Percentiles rank a stretch among this genome's conserved stretches.
Evolutionary conservation across 148 eudicot genomes (phyloP).

Genomic region (Amaranthus palmeri): DNA sequence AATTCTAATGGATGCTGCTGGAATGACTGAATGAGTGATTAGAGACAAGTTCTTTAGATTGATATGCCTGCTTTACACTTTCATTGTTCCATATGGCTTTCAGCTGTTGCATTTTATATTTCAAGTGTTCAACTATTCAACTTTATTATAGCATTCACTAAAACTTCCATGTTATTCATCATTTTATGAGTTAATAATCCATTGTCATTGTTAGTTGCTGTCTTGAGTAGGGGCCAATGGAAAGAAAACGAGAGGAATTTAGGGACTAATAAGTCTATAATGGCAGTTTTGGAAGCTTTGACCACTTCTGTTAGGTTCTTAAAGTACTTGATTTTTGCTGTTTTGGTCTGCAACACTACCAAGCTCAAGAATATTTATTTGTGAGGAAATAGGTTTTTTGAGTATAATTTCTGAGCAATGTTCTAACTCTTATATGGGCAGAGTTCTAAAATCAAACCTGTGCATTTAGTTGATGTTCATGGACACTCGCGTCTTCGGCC

Average conservation of each 20-base stretch:
- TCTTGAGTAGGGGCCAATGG: neutral
- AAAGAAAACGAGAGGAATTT: neutral
- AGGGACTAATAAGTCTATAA: neutral
- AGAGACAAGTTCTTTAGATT: neutral
- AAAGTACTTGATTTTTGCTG: neutral
- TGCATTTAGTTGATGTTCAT: slow-evolving; percentile 87
- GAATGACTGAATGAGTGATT: neutral
- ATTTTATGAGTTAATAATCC: neutral
- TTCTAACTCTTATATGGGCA: slow-evolving; percentile 21
- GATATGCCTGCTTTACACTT: too few relatives aligned
- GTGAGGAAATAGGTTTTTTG: neutral
- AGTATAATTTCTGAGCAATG: neutral
- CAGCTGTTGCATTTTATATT: neutral
- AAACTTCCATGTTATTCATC: neutral
- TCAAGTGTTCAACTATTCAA: neutral
- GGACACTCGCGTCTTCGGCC: slow-evolving; percentile 92
- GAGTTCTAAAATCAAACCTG: slow-evolving; percentile 72
- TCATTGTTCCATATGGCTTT: neutral
- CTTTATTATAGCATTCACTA: neutral
- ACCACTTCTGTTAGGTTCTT: neutral
- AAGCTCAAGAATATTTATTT: neutral
- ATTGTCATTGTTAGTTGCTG: neutral
- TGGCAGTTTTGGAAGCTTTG: neutral
- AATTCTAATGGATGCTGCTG: neutral
- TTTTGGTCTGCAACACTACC: neutral